These are phyloP conservation scores for Solanum chilense DNA, from an alignment of 257 asterid species.

Conservation along the genomic window DNA sequence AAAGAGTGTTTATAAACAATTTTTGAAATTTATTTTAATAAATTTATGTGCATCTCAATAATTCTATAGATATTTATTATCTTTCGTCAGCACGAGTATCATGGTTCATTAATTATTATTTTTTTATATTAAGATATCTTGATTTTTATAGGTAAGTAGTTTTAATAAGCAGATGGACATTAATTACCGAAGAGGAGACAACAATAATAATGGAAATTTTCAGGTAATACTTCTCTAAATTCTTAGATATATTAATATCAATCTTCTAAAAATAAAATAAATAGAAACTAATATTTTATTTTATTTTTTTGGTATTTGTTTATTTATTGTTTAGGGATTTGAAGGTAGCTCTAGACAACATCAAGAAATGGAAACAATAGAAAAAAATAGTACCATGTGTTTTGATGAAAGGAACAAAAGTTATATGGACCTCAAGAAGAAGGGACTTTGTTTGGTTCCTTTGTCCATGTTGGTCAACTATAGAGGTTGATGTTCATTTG, in stretches of 20 bases:
- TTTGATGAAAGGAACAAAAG: slow-evolving; percentile 11
- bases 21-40: too few relatives aligned
- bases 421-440: slow-evolving; percentile 30
- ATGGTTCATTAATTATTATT: background rate
- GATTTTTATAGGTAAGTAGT: slow-evolving; percentile 22
- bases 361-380: background rate
- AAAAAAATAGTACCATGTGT: slow-evolving; percentile 3
- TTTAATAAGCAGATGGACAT: slow-evolving; percentile 34
- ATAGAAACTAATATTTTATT: background rate
- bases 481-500: slow-evolving; percentile 4
- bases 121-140: background rate
- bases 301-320: background rate
- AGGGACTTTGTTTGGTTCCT: slow-evolving; percentile 53
- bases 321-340: slow-evolving; percentile 18
- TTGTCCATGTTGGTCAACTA: slow-evolving; percentile 37
- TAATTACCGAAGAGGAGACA: slow-evolving; percentile 18
- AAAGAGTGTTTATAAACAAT: background rate
- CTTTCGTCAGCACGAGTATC: too few relatives aligned
- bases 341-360: background rate
- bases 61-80: too few relatives aligned
- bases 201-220: slow-evolving; percentile 9
- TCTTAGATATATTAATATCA: background rate
- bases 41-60: too few relatives aligned
- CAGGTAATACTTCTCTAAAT: slow-evolving; percentile 13
- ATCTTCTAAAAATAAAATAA: background rate